phyloP scores from a whole-genome alignment of 1,284 basidiomycete species.

The Hypsizygus ulmarius region DNA sequence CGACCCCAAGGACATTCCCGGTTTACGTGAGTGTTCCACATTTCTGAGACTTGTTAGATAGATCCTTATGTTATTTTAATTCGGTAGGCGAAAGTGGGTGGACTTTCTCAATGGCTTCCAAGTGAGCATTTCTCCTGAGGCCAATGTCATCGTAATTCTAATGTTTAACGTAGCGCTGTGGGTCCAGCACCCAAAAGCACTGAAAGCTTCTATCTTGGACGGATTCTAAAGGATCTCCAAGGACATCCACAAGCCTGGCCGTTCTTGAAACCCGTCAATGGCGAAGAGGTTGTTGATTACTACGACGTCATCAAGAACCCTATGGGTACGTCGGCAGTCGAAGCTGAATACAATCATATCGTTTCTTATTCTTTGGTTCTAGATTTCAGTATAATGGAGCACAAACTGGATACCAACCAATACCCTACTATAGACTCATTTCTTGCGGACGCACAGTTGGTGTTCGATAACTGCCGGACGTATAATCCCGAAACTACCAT shows the following conservation, averaged over 20 bases:
- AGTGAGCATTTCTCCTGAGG: constrained; percentile 44
- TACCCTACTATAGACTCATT: constrained; percentile 82
- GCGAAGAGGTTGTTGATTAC: constrained; percentile 86
- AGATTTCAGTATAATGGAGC: constrained; percentile 93
- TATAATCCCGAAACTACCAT: constrained; percentile 89
- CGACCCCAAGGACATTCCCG: constrained; percentile 79
- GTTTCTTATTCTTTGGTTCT: constrained; percentile 1
- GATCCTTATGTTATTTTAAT: constrained; percentile 11
- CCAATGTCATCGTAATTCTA: constrained; percentile 7
- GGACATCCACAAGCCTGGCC: constrained; percentile 87
- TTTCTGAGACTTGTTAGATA: neutral
- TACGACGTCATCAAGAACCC: constrained; percentile 89
- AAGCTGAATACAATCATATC: no score
- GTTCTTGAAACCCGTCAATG: constrained; percentile 80
- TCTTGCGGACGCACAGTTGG: constrained; percentile 75
- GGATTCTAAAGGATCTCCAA: constrained; percentile 81
- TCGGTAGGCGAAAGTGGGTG: constrained; percentile 84
- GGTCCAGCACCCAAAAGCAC: constrained; percentile 51
- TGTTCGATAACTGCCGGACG: constrained; percentile 89
- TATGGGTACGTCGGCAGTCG: constrained; percentile 67
- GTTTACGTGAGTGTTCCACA: constrained; percentile 58
- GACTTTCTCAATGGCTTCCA: constrained; percentile 83
- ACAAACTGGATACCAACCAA: constrained; percentile 82
- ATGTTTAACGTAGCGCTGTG: constrained; percentile 26
- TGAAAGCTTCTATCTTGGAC: constrained; percentile 73